Evolutionary conservation across 2,329 filamentous ascomycete genomes (phyloP).

Genomic region (Penicillium sp.): DNA sequence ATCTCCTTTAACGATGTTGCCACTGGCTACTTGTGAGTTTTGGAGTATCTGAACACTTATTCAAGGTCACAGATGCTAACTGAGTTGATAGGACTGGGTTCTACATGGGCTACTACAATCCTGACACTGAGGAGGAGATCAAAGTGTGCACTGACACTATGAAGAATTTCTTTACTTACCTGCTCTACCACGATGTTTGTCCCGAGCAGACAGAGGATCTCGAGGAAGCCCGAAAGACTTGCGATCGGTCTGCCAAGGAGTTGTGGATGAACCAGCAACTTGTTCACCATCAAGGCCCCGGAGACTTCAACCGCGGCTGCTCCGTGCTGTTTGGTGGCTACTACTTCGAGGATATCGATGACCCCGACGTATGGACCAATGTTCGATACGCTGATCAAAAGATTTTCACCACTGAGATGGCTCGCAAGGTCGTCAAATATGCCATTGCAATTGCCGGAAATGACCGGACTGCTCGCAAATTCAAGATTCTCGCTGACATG

Average conservation of each 20-base stretch:
- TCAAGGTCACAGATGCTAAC: background rate
- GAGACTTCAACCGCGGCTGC: conserved; percentile 76
- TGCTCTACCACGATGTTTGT: conserved; percentile 81
- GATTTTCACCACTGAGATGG: conserved; percentile 46
- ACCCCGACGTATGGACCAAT: conserved; percentile 22
- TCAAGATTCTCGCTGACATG: conserved; percentile 36
- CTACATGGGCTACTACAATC: conserved; percentile 58
- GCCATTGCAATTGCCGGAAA: conserved; percentile 50
- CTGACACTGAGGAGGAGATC: conserved; percentile 55
- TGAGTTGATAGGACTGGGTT: conserved; percentile 51
- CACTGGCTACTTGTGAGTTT: conserved; percentile 72
- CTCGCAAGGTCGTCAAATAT: conserved; percentile 52
- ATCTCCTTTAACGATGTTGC: conserved; percentile 78
- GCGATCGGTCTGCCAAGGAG: conserved; percentile 66
- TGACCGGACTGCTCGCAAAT: conserved; percentile 39
- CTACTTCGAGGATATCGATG: conserved; percentile 46
- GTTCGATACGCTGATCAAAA: background rate
- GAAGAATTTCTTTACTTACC: conserved; percentile 84
- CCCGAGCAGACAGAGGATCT: conserved; percentile 74
- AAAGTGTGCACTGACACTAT: conserved; percentile 66
- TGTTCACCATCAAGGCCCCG: conserved; percentile 58
- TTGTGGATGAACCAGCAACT: conserved; percentile 60
- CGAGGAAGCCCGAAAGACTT: conserved; percentile 63
- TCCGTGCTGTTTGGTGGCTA: conserved; percentile 65
- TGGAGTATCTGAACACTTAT: background rate